Evolutionary conservation across 306 rosid genomes (phyloP).

Genomic region (Prunus salicina): DNA sequence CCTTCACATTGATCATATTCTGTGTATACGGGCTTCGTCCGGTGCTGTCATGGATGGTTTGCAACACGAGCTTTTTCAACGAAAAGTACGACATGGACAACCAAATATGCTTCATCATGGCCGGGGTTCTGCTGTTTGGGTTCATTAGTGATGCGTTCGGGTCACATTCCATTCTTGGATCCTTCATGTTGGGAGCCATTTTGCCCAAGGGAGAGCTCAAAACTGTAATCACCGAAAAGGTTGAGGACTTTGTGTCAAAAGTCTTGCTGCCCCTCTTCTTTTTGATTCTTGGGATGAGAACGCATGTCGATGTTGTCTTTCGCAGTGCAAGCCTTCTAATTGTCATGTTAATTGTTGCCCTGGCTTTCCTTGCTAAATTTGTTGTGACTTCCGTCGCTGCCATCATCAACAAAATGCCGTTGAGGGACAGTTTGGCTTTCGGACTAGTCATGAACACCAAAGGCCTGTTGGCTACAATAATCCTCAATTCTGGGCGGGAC

Average conservation of each 20-base stretch:
- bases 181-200: slow-evolving; percentile 26
- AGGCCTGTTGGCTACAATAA: slow-evolving; percentile 21
- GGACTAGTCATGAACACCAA: slow-evolving; percentile 37
- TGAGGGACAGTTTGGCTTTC: slow-evolving; percentile 21
- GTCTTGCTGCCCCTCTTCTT: slow-evolving; percentile 34
- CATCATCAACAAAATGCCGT: slow-evolving; percentile 9
- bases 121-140: slow-evolving; percentile 24
- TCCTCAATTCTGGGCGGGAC: slow-evolving; percentile 20
- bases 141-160: slow-evolving; percentile 31
- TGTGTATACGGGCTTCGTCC: slow-evolving; percentile 29
- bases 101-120: slow-evolving; percentile 26
- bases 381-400: slow-evolving; percentile 16
- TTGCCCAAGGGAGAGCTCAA: slow-evolving; percentile 40
- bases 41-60: slow-evolving; percentile 27
- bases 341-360: not conserved
- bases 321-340: not conserved
- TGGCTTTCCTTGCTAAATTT: slow-evolving; percentile 15
- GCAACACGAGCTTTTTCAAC: not conserved
- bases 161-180: slow-evolving; percentile 31
- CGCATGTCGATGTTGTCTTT: not conserved
- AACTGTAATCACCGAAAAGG: slow-evolving; percentile 23
- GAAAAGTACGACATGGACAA: slow-evolving; percentile 12
- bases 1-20: not conserved
- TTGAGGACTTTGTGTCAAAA: slow-evolving; percentile 29
- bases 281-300: slow-evolving; percentile 17